Base-by-base conservation (phyloP, 768 basidiomycete genomes). In the Heimioporus sp. region DNA sequence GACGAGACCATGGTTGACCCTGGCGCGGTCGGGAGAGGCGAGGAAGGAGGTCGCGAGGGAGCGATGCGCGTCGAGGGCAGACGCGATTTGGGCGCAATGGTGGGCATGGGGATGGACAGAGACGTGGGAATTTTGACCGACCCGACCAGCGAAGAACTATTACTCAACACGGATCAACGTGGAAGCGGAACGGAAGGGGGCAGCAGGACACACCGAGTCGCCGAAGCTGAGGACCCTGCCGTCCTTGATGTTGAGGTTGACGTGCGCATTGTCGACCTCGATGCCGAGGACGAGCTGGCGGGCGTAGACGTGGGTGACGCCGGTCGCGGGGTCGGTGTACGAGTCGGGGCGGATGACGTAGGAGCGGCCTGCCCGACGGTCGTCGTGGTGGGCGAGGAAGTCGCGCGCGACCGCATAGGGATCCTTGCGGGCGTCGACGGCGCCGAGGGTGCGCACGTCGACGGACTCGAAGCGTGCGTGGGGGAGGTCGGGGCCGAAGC, bases 231-330 rank as follows among this genome's bases (percentile, higher is more conserved):
- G 64, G 17, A 98, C 80, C 59, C 79, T 72, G 40, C 92, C 93
- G 49, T 89, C 80, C 71, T 86, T 86, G 69, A 98, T 76, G 74
- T 98, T 97, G 65, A 99, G 72, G 68, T 98, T 98, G 75, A 97
- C 82, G 70, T 97, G 88, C 28, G 90, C 91, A 62, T 97, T 92
- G 11, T 80, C 79, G 15, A 99, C 92, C 64, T 96, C 91, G 41
- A 96, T 73, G 13, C 92, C 93, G 51, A 89, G 85, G 62, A 94
- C 72, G 52, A 89, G 56, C 73, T 99, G 95, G 59, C 86, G 81
- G 55, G 87, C 84, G 66, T 95, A 96, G 60, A 93, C 77, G 71
- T 98, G 93, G 28, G 91, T 87, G 46, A 97, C 78, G n/a, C 88
- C 89, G 3, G 90, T 93, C 54, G 80, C 82, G 52, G 73, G 71